phyloP scores from a whole-genome alignment of 2,329 filamentous ascomycete species.

The Aspergillus texensis region DNA sequence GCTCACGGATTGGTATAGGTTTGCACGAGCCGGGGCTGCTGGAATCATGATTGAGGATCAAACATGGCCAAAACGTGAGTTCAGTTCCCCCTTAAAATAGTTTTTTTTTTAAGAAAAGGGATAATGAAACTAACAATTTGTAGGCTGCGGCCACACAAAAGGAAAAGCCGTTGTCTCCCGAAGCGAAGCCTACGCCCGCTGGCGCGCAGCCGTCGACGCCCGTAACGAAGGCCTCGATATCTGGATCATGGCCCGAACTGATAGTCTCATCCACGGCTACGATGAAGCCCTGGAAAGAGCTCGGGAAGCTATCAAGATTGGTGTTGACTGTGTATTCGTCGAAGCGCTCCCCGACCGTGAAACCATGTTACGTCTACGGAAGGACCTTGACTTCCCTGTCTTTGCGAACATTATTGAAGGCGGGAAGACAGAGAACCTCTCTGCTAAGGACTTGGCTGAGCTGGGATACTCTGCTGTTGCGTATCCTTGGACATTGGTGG shows the following conservation, averaged over 20 bases:
- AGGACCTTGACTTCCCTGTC: slow-evolving; percentile 42
- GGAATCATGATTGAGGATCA: slow-evolving; percentile 52
- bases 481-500: slow-evolving; percentile 51
- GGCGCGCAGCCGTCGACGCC: slow-evolving; percentile 51
- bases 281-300: slow-evolving; percentile 50
- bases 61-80: slow-evolving; percentile 52
- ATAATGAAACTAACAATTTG: no score
- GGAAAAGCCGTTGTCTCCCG: slow-evolving; percentile 51
- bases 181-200: slow-evolving; percentile 50
- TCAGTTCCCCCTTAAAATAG: neutral
- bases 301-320: slow-evolving; percentile 46
- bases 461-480: slow-evolving; percentile 47
- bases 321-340: slow-evolving; percentile 49
- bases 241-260: slow-evolving; percentile 51
- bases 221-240: slow-evolving; percentile 51
- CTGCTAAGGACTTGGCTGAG: slow-evolving; percentile 41
- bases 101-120: neutral
- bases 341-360: slow-evolving; percentile 50
- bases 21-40: slow-evolving; percentile 44
- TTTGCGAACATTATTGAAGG: slow-evolving; percentile 52
- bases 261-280: slow-evolving; percentile 42
- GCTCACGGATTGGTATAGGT: slow-evolving; percentile 16
- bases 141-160: slow-evolving; percentile 50
- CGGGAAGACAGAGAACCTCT: slow-evolving; percentile 46
- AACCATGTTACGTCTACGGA: slow-evolving; percentile 42